A percentile compares a stretch with the other conserved stretches of the same genome.
Conservation (phyloP, 106 monocot genomes). For the Dendrobium nobile region DNA sequence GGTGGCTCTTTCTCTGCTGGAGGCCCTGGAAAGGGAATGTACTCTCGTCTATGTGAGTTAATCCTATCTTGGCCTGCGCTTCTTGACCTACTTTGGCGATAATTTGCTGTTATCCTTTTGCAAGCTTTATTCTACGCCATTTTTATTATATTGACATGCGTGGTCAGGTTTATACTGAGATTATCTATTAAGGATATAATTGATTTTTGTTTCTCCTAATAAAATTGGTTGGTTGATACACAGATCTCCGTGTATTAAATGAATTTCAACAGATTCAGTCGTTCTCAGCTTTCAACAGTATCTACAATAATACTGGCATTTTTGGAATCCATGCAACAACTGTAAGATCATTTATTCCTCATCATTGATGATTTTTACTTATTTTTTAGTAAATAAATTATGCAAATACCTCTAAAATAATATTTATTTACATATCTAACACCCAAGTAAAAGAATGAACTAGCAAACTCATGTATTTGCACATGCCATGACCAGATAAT, state of each 20-base stretch:
- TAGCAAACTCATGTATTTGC: too few species aligned
- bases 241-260: constrained; percentile 68
- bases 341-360: constrained; percentile 28
- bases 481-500: too few species aligned
- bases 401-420: too few species aligned
- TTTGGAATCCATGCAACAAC: constrained; percentile 83
- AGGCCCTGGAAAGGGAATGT: constrained; percentile 92
- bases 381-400: too few species aligned
- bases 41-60: constrained; percentile 76
- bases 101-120: not conserved
- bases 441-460: too few species aligned
- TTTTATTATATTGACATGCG: not conserved
- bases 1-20: constrained; percentile 90
- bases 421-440: too few species aligned
- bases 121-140: not conserved
- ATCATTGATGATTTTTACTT: not conserved
- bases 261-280: constrained; percentile 65
- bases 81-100: not conserved
- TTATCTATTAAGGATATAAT: not conserved
- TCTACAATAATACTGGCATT: constrained; percentile 80
- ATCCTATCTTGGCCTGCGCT: not conserved
- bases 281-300: constrained; percentile 76
- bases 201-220: not conserved
- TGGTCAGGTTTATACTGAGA: not conserved
- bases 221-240: constrained; percentile 2